Evolutionary conservation across 1,284 basidiomycete species (phyloP).

Genomic region (Amylostereum areolatum): DNA sequence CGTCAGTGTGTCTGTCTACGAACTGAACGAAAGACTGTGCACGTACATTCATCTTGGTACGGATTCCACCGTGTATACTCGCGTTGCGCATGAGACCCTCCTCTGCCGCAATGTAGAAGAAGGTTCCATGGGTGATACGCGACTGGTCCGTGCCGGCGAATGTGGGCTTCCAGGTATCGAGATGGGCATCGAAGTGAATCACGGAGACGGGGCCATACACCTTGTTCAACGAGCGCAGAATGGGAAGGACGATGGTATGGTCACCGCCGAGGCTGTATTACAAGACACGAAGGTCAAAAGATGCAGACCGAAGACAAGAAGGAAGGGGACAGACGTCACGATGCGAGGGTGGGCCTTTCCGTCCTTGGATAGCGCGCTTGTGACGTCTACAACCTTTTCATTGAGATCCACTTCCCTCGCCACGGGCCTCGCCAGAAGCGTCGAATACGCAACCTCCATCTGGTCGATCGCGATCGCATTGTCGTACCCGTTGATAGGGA

Average conservation of each 20-base stretch:
- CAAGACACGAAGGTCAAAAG: not conserved
- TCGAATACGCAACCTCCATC: constrained; percentile 73
- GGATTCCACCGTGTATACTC: constrained; percentile 74
- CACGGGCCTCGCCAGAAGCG: constrained; percentile 53
- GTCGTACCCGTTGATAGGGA: constrained; percentile 67
- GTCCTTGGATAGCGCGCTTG: constrained; percentile 38
- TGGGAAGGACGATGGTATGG: constrained; percentile 74
- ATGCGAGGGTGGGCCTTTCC: constrained; percentile 60
- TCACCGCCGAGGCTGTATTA: constrained; percentile 63
- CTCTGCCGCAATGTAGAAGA: constrained; percentile 67
- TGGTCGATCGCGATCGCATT: constrained; percentile 73
- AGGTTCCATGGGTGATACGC: constrained; percentile 69
- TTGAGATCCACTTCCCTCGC: constrained; percentile 21
- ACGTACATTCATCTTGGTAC: constrained; percentile 61
- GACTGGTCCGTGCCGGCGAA: constrained; percentile 53
- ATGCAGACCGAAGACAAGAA: constrained; percentile 1
- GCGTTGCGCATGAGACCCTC: constrained; percentile 69
- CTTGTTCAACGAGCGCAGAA: constrained; percentile 65
- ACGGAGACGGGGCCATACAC: constrained; percentile 74
- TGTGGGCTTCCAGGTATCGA: constrained; percentile 61
- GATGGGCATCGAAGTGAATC: constrained; percentile 79
- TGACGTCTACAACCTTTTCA: constrained; percentile 18
- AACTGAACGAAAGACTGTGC: not conserved
- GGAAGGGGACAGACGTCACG: constrained; percentile 39
- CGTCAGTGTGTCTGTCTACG: not conserved